Conservation (phyloP, 176 grass and related monocot genomes). For the Hordeum vulgare region DNA sequence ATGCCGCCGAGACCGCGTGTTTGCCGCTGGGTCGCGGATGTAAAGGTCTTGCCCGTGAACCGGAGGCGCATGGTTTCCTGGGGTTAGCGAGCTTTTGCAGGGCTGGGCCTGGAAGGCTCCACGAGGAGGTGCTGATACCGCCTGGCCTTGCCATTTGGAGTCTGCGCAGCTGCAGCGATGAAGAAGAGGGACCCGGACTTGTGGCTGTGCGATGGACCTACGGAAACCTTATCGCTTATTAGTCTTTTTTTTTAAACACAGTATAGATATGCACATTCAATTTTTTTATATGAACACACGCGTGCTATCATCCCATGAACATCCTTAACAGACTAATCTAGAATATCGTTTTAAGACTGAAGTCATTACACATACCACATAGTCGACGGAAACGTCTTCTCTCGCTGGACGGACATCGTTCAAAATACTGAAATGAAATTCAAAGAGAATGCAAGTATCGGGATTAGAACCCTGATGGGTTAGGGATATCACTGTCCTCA, state of each 20-base stretch:
- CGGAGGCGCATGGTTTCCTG: background rate
- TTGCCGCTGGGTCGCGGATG: background rate
- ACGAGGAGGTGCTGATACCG: constrained; percentile 14
- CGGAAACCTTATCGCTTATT: constrained; percentile 24
- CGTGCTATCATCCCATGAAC: too few relatives aligned
- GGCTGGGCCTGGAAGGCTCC: constrained; percentile 15
- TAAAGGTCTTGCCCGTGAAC: background rate
- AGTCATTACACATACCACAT: too few relatives aligned
- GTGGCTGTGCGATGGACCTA: constrained; percentile 9
- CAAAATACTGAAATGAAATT: too few relatives aligned
- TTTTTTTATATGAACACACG: too few relatives aligned
- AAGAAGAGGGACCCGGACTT: background rate
- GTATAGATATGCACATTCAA: too few relatives aligned
- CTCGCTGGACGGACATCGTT: too few relatives aligned
- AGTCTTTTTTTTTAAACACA: background rate
- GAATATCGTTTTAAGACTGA: too few relatives aligned
- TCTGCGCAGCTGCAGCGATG: background rate
- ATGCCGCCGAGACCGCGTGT: background rate
- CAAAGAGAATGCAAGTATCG: too few relatives aligned
- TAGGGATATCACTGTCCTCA: too few relatives aligned
- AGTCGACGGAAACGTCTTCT: too few relatives aligned
- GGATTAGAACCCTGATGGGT: too few relatives aligned
- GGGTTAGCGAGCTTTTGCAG: background rate
- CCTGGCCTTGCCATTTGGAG: constrained; percentile 30
- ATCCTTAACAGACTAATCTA: too few relatives aligned